These are phyloP conservation scores for Raphanus sativus DNA, from an alignment of 345 rosid genomes.

Conservation along the genomic window DNA sequence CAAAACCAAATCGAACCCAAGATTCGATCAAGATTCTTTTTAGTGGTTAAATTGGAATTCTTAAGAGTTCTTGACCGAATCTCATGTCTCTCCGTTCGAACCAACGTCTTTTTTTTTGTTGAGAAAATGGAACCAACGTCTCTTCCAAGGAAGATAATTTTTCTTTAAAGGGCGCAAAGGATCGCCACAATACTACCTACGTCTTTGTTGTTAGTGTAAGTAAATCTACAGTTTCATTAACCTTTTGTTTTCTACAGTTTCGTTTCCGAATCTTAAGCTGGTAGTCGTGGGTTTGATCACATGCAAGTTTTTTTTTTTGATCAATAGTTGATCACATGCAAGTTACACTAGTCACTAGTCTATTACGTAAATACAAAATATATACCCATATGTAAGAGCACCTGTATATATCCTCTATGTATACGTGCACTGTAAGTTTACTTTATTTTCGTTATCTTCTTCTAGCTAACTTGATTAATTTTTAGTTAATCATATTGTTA, in stretches of 20 bases:
- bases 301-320: slow-evolving; percentile 14
- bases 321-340: slow-evolving; percentile 27
- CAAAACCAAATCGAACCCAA: too few relatives aligned
- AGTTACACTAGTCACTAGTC: slow-evolving; percentile 11
- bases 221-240: background rate
- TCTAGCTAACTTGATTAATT: slow-evolving; percentile 13
- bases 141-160: background rate
- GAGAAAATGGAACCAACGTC: background rate
- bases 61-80: background rate
- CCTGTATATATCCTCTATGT: slow-evolving; percentile 10
- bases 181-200: background rate
- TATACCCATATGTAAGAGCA: slow-evolving; percentile 18
- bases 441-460: slow-evolving; percentile 23
- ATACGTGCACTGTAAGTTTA: slow-evolving; percentile 14
- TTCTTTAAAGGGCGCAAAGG: background rate
- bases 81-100: background rate
- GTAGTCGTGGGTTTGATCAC: slow-evolving; percentile 22
- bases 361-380: slow-evolving; percentile 17
- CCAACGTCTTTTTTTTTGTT: background rate
- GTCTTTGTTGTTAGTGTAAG: background rate
- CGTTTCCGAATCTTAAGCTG: slow-evolving; percentile 35
- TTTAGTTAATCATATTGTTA: background rate
- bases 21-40: background rate
- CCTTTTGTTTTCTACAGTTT: slow-evolving; percentile 1
- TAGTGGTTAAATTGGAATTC: background rate